Evolutionary conservation across 495 filamentous ascomycete genomes (phyloP), one percentile per base, ranked within the genome.

Genomic region (Astrothelium subdiscretum): DNA sequence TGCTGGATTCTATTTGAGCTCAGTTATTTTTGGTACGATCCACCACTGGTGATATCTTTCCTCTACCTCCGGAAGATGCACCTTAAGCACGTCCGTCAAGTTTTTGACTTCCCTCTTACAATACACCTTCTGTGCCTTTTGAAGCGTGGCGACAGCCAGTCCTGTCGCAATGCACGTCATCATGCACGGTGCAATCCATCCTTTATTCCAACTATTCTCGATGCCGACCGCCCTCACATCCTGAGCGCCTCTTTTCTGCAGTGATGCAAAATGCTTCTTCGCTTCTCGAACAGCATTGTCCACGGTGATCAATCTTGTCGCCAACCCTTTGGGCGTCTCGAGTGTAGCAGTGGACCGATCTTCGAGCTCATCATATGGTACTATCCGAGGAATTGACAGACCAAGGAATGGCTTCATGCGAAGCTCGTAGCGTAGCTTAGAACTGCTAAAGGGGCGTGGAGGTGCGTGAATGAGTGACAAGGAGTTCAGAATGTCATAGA

Each of bases 401-500:
- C 75, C 68, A 6, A 85, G 75, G 63, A 95, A 97, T 0, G 91
- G 90, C 68, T 90, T 92, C 91, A 96, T 94, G 38, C 94, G 87
- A 2, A 95, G 74, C 65, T 94, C 85, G 72, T 96, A 95, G 5
- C 92, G 84, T 29, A 92, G 74, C 32, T 71, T 71, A 63, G 90
- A 83, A 31, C 77, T 81, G 54, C 85, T 82, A 72, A 94, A 96
- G 0, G 89, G 88, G 1, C 85, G 77, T 0, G 80, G 72, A 4
- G 85, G 83, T 1, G 78, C 66, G 0, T 75, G 76, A 26, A 97
- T 71, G 29, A 90, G 73, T 0, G 70, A 62, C 10, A 89, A 77
- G 11, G 87, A 85, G 18, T 69, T 65, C 10, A 96, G 77, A 0
- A 85, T 80, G 13, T 83, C 81, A 71, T 88, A 95, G 13, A 96